These are phyloP conservation scores for Diaporthe citrichinensis DNA, from an alignment of 2,329 filamentous ascomycete genomes.

Conservation along the genomic window DNA sequence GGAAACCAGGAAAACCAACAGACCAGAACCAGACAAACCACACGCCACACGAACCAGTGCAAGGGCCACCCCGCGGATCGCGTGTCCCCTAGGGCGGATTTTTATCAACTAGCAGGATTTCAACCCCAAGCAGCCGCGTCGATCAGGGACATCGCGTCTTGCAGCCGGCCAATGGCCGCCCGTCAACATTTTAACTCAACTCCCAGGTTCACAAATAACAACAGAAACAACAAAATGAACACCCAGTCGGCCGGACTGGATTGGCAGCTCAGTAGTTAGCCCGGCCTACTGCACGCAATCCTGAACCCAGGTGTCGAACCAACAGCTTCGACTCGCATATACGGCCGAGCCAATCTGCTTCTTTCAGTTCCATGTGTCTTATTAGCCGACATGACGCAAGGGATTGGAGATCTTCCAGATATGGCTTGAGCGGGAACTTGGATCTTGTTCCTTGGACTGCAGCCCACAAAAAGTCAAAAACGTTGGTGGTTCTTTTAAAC, in stretches of 20 bases:
- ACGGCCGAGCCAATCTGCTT: slow-evolving; percentile 29
- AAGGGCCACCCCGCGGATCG: slow-evolving; percentile 8
- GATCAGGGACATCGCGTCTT: slow-evolving; percentile 32
- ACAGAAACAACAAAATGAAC: neutral
- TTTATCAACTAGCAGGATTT: slow-evolving; percentile 11
- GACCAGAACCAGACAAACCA: slow-evolving; percentile 7
- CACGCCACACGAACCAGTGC: neutral
- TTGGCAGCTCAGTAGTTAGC: neutral
- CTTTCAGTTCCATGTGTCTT: slow-evolving; percentile 1
- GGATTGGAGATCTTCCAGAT: neutral
- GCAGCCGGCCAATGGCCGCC: slow-evolving; percentile 8
- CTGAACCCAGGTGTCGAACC: neutral
- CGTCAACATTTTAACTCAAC: neutral
- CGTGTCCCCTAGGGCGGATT: neutral
- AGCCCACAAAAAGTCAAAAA: neutral
- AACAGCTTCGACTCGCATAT: neutral
- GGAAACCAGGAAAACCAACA: slow-evolving; percentile 5
- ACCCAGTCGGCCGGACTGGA: neutral
- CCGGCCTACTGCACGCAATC: slow-evolving; percentile 9
- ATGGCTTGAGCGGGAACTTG: neutral
- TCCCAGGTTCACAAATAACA: neutral
- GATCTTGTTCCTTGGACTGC: slow-evolving; percentile 11
- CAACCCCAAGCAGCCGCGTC: slow-evolving; percentile 27
- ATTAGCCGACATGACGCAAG: slow-evolving; percentile 32
- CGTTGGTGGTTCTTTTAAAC: neutral